These are phyloP conservation scores for Xanthoconium separans DNA, from an alignment of 1,284 basidiomycete species.

Conservation along the genomic window DNA sequence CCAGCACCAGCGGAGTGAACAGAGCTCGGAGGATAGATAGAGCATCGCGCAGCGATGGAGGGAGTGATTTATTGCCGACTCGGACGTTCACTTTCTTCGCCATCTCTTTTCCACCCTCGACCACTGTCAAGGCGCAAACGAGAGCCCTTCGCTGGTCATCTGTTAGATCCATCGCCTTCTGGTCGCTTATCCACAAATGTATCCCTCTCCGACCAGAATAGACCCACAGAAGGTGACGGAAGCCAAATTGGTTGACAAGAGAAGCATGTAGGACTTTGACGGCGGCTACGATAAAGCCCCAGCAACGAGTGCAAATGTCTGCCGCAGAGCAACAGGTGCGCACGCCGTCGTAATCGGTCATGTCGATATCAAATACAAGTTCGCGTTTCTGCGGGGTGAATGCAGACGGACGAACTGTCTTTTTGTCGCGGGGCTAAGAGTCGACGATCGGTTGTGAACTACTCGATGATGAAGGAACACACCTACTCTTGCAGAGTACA, in stretches of 20 bases:
- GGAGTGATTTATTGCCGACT: slow-evolving; percentile 43
- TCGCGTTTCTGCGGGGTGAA: slow-evolving; percentile 85
- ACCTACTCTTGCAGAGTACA: slow-evolving; percentile 86
- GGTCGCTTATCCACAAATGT: slow-evolving; percentile 96
- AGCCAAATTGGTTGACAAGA: slow-evolving; percentile 87
- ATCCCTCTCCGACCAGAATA: slow-evolving; percentile 99
- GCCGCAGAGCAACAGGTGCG: slow-evolving; percentile 94
- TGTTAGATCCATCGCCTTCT: slow-evolving; percentile 82
- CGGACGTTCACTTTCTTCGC: slow-evolving; percentile 84
- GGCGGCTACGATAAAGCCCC: slow-evolving; percentile 93
- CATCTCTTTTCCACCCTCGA: slow-evolving; percentile 82
- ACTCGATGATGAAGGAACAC: slow-evolving; percentile 3
- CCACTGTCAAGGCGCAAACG: slow-evolving; percentile 85
- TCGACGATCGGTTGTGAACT: slow-evolving; percentile 6
- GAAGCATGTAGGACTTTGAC: slow-evolving; percentile 84
- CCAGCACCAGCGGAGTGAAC: slow-evolving; percentile 74
- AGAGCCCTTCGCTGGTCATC: slow-evolving; percentile 90
- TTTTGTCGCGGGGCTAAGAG: slow-evolving; percentile 84
- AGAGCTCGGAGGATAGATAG: slow-evolving; percentile 52
- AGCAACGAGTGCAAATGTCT: slow-evolving; percentile 91
- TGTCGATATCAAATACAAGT: slow-evolving; percentile 99
- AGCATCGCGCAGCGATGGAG: slow-evolving; percentile 62
- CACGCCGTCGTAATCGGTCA: slow-evolving; percentile 98
- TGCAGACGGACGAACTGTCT: slow-evolving; percentile 74
- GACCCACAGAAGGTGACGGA: slow-evolving; percentile 87